Evolutionary conservation across 352 stramenopile species (phyloP).

Genomic region (Phytophthora tubulina): DNA sequence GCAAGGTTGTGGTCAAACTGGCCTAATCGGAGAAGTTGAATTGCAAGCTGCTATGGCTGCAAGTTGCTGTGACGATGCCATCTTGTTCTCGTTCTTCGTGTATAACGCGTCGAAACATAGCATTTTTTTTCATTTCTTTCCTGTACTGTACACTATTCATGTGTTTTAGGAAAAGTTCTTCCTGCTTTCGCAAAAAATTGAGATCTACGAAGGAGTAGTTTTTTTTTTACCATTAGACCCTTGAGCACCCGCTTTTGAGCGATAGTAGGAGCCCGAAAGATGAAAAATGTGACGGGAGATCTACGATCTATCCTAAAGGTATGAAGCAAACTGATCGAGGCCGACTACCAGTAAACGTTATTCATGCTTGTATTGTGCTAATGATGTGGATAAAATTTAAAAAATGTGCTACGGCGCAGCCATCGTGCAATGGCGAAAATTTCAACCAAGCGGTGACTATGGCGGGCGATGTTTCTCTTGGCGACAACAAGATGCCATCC

Average conservation of each 20-base stretch:
- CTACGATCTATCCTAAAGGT: not conserved
- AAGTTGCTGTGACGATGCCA: too few species aligned
- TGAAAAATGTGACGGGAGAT: not conserved
- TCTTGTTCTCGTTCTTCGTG: too few species aligned
- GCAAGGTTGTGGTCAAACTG: constrained; percentile 84
- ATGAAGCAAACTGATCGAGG: not conserved
- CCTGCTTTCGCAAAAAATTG: too few species aligned
- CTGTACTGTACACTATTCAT: too few species aligned
- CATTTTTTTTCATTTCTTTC: too few species aligned
- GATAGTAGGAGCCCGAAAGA: too few species aligned
- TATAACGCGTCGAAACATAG: not conserved
- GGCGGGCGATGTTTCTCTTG: not conserved
- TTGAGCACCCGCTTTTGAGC: too few species aligned
- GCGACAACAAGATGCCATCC: not conserved
- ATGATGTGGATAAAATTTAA: not conserved
- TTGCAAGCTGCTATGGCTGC: too few species aligned
- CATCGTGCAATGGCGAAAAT: not conserved
- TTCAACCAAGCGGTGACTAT: not conserved
- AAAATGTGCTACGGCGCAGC: not conserved
- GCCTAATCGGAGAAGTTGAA: constrained; percentile 18
- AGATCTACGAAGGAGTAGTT: too few species aligned
- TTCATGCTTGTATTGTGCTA: not conserved
- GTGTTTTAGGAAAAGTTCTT: too few species aligned
- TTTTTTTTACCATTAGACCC: too few species aligned
- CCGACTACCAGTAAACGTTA: not conserved